These are phyloP conservation scores for Trebouxiophyceae sp. DNA, from an alignment of 163 green algal genomes.

Conservation along the genomic window DNA sequence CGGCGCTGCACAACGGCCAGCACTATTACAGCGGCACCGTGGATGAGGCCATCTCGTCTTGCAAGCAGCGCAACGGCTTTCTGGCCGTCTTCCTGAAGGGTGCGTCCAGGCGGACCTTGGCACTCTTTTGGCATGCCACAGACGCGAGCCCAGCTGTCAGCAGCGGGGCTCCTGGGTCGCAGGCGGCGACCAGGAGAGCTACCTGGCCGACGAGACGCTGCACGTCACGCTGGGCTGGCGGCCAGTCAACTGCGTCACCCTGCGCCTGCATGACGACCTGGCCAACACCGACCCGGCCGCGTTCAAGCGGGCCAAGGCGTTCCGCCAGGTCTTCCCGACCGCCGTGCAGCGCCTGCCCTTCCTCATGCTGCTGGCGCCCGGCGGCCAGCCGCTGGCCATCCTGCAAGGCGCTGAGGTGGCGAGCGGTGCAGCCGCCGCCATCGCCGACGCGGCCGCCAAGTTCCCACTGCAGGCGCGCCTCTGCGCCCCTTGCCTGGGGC, in stretches of 20 bases:
- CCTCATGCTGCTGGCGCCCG: neutral
- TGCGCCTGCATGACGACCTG: slow-evolving; percentile 1
- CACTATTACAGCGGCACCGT: neutral
- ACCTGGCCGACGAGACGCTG: neutral
- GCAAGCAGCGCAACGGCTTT: neutral
- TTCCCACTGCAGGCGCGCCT: too few species aligned
- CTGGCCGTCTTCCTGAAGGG: neutral
- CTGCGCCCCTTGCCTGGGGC: too few species aligned
- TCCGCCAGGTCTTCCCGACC: neutral
- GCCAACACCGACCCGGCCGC: neutral
- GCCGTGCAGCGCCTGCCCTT: neutral
- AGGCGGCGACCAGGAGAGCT: neutral
- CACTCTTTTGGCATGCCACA: too few species aligned
- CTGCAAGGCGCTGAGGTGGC: neutral
- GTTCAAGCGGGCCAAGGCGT: neutral
- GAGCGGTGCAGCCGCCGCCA: neutral
- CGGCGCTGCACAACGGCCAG: neutral
- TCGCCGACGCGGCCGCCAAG: neutral
- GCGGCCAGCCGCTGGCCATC: neutral
- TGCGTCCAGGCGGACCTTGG: too few species aligned
- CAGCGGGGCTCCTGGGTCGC: too few species aligned
- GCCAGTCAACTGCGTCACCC: neutral
- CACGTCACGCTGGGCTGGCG: neutral
- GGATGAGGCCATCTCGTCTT: neutral
- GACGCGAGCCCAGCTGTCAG: too few species aligned